Percentiles rank a stretch among this genome's conserved stretches.
Conservation (phyloP, 805 yeast species). For the Ogataea paradorogensis region DNA sequence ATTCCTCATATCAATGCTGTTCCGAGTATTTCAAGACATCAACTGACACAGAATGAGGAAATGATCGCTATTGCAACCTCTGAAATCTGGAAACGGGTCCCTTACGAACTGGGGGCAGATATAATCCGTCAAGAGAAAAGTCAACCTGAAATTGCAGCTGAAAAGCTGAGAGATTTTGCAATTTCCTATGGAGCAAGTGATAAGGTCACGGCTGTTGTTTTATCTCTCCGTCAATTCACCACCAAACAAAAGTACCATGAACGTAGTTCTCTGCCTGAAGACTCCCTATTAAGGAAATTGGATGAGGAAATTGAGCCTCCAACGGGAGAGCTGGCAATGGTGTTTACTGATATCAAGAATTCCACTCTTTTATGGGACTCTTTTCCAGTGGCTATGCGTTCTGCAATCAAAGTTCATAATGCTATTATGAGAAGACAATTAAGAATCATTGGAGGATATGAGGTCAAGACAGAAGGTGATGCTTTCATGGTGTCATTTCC, state of each 20-base stretch:
- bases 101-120: constrained; percentile 86
- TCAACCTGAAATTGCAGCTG: constrained; percentile 89
- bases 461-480: constrained; percentile 98
- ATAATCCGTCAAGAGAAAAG: constrained; percentile 76
- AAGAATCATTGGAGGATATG: constrained; percentile 93
- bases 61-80: constrained; percentile 80
- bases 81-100: constrained; percentile 80
- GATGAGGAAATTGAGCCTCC: constrained; percentile 95
- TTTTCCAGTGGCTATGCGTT: constrained; percentile 89
- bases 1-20: constrained; percentile 88
- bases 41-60: constrained; percentile 70
- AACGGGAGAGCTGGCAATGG: constrained; percentile 89
- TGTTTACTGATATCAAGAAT: constrained; percentile 94
- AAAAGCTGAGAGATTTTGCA: constrained; percentile 89
- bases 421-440: constrained; percentile 90
- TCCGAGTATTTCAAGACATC: constrained; percentile 68
- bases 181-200: constrained; percentile 85
- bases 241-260: constrained; percentile 35
- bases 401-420: constrained; percentile 94
- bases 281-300: constrained; percentile 74
- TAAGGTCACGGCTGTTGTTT: constrained; percentile 75
- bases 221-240: constrained; percentile 60
- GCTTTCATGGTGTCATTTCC: constrained; percentile 98
- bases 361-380: constrained; percentile 94
- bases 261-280: constrained; percentile 55